A percentile compares a stretch with the other conserved stretches of the same genome.
Conservation (phyloP, 768 basidiomycete species). For the Rhizopogon sp. region DNA sequence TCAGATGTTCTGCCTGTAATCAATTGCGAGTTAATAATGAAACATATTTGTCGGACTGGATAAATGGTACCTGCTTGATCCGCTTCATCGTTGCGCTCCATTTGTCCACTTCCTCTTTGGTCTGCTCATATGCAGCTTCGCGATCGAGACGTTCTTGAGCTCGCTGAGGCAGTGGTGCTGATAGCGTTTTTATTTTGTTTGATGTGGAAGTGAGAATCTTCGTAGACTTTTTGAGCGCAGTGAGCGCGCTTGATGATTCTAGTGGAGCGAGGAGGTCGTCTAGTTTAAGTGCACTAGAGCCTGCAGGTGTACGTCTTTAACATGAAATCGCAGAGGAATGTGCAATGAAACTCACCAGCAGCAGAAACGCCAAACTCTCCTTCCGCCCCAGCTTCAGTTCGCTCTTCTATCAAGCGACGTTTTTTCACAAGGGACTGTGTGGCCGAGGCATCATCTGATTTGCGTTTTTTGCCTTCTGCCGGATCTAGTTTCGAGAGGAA, state of each 20-base stretch:
- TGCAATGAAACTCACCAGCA: conserved; percentile 20
- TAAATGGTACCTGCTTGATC: conserved; percentile 67
- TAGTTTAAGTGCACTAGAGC: conserved; percentile 50
- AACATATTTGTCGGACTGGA: neutral
- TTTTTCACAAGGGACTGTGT: conserved; percentile 35
- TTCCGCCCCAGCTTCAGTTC: conserved; percentile 75
- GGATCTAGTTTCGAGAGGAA: conserved; percentile 67
- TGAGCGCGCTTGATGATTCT: conserved; percentile 51
- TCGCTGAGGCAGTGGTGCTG: conserved; percentile 82
- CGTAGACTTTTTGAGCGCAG: conserved; percentile 64
- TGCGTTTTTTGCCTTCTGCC: conserved; percentile 56
- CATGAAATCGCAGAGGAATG: neutral
- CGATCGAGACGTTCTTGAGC: conserved; percentile 88
- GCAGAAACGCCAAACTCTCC: conserved; percentile 72
- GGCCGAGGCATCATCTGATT: conserved; percentile 13
- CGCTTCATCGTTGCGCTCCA: conserved; percentile 91
- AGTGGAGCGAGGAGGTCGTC: conserved; percentile 77
- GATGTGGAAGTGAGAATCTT: conserved; percentile 56
- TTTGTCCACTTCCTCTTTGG: conserved; percentile 88
- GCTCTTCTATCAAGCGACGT: conserved; percentile 59
- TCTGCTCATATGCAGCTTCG: conserved; percentile 91
- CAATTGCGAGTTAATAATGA: conserved; percentile 1
- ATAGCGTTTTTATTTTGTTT: conserved; percentile 53
- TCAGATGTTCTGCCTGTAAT: conserved; percentile 75
- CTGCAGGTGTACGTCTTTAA: conserved; percentile 22